Conservation (phyloP, 805 yeast genomes). For the Cyberlindnera maritima region DNA sequence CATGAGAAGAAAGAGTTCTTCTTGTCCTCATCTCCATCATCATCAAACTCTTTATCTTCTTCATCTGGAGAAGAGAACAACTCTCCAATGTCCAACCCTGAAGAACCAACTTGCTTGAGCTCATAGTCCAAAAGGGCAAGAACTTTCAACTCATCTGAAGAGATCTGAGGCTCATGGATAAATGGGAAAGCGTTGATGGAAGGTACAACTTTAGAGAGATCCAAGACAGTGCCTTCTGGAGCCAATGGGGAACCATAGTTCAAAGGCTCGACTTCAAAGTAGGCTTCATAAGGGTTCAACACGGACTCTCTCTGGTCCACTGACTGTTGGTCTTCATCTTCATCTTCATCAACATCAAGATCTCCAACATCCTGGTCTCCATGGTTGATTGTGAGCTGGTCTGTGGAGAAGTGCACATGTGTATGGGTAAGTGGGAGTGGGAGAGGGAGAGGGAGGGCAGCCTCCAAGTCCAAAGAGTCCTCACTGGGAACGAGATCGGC, state of each 20-base stretch:
- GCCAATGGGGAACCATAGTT: conserved; percentile 21
- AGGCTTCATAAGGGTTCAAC: conserved; percentile 18
- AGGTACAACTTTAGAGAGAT: conserved; percentile 20
- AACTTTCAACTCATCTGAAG: conserved; percentile 23
- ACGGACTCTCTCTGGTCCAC: conserved; percentile 9
- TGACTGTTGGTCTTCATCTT: neutral
- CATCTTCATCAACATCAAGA: no score
- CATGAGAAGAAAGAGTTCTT: conserved; percentile 5
- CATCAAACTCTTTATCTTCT: no score
- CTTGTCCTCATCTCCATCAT: conserved; percentile 5
- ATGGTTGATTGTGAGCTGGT: no score
- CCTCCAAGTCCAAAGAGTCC: conserved; percentile 5
- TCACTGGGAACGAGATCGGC: neutral
- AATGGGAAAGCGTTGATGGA: conserved; percentile 13
- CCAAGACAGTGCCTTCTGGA: conserved; percentile 20
- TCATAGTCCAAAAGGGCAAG: conserved; percentile 24
- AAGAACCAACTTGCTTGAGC: conserved; percentile 11
- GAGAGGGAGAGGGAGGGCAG: neutral
- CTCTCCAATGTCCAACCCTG: conserved; percentile 10
- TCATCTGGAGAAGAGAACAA: conserved; percentile 5
- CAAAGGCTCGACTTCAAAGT: conserved; percentile 21
- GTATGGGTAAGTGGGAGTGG: no score
- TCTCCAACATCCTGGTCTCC: neutral
- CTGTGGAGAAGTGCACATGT: no score
- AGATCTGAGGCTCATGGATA: conserved; percentile 2